These are phyloP conservation scores for Proliferodiscus dingleyae DNA, from an alignment of 2,329 filamentous ascomycete genomes.

Conservation along the genomic window DNA sequence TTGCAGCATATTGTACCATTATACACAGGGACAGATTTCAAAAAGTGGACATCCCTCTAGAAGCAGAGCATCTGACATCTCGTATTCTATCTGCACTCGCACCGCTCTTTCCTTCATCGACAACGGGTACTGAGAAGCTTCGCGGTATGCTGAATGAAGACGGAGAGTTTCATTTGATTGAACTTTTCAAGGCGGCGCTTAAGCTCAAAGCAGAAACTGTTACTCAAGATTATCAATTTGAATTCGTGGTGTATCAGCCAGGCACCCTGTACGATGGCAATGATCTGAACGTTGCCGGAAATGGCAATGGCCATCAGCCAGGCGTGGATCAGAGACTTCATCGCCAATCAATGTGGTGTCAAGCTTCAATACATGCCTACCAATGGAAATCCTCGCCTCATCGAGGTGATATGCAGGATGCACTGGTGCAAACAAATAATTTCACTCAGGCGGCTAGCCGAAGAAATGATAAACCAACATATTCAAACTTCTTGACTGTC, in stretches of 20 bases:
- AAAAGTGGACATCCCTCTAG: slow-evolving; percentile 2
- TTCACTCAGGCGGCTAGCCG: no score
- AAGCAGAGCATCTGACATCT: slow-evolving; percentile 2
- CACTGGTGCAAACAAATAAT: no score
- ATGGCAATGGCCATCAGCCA: no score
- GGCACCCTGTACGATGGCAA: not conserved
- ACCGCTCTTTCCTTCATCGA: slow-evolving; percentile 3
- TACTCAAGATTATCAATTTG: slow-evolving; percentile 6
- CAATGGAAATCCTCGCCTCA: no score
- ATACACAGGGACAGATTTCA: slow-evolving; percentile 2
- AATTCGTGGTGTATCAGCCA: slow-evolving; percentile 10
- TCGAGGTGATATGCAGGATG: no score
- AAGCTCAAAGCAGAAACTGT: slow-evolving; percentile 11
- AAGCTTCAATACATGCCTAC: no score
- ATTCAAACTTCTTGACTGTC: no score
- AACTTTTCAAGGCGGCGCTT: slow-evolving; percentile 14
- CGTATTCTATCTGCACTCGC: slow-evolving; percentile 7
- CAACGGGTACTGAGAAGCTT: not conserved
- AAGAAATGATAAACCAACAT: no score
- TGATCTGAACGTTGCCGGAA: no score
- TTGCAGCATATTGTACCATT: slow-evolving; percentile 9
- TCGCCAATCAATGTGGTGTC: no score
- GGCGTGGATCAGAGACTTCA: no score
- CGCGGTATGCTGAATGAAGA: slow-evolving; percentile 3
- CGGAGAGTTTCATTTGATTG: slow-evolving; percentile 8